Evolutionary conservation across 2,329 filamentous ascomycete species (phyloP).

Genomic region (Colletotrichum phormii): DNA sequence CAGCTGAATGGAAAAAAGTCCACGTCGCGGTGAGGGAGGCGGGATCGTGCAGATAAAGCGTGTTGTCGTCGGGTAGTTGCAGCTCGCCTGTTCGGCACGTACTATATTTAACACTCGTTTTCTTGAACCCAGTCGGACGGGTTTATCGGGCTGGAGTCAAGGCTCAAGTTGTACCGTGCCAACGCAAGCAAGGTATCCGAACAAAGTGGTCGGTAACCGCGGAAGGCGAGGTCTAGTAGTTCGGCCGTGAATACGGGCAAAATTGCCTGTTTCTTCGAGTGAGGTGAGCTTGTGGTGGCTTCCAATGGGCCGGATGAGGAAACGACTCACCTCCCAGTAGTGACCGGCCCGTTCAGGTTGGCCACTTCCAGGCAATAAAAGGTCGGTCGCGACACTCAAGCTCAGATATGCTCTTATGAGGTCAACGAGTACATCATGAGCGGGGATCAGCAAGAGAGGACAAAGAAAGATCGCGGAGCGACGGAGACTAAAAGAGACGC

Average conservation of each 20-base stretch:
- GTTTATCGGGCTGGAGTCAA: background rate
- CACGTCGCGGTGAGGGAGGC: constrained; percentile 18
- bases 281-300: constrained; percentile 7
- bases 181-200: background rate
- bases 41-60: constrained; percentile 23
- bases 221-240: background rate
- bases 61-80: constrained; percentile 25
- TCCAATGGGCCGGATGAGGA: background rate
- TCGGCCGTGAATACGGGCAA: background rate
- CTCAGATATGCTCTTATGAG: constrained; percentile 10
- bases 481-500: constrained; percentile 1
- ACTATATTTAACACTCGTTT: constrained; percentile 2
- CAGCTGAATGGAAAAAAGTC: background rate
- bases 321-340: background rate
- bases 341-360: background rate
- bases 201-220: background rate
- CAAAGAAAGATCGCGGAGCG: constrained; percentile 18
- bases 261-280: constrained; percentile 14
- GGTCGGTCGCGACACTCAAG: background rate
- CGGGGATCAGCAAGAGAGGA: constrained; percentile 20
- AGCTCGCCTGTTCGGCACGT: constrained; percentile 13
- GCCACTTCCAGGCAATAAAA: background rate
- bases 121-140: background rate
- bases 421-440: constrained; percentile 30
- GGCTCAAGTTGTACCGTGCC: background rate